Conservation (phyloP, 495 filamentous ascomycete species). For the Aspergillus conjunctus region DNA sequence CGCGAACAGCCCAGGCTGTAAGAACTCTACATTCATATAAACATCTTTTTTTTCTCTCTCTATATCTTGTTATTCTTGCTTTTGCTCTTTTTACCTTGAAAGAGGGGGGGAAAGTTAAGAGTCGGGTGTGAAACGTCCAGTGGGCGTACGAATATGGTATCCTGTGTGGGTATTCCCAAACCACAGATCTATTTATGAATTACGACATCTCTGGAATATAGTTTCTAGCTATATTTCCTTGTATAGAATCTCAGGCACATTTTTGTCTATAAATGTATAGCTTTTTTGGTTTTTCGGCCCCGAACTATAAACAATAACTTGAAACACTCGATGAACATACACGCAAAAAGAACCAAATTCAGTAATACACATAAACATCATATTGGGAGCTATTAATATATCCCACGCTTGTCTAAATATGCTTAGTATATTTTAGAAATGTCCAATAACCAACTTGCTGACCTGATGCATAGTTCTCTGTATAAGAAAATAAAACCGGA, state of each 20-base stretch:
- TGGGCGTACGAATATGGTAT: background rate
- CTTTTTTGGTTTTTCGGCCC: background rate
- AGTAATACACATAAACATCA: background rate
- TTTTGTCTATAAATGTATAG: background rate
- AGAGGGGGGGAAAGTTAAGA: background rate
- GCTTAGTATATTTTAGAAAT: background rate
- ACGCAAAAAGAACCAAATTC: background rate
- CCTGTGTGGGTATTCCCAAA: background rate
- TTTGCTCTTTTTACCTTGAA: background rate
- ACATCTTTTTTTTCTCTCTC: background rate
- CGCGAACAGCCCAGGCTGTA: slow-evolving; percentile 53
- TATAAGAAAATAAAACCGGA: slow-evolving; percentile 1
- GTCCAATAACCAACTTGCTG: background rate
- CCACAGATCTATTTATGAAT: background rate
- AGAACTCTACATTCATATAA: background rate
- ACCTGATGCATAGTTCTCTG: background rate
- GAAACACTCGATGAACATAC: background rate
- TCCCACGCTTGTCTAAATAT: background rate
- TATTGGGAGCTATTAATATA: background rate
- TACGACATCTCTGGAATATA: slow-evolving; percentile 7
- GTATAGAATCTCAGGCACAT: background rate
- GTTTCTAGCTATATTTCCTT: background rate
- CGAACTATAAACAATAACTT: no score
- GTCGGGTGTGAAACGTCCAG: background rate
- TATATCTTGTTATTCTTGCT: background rate